Evolutionary conservation across 495 filamentous ascomycete genomes (phyloP).

Genomic region (Talaromyces borbonicus): DNA sequence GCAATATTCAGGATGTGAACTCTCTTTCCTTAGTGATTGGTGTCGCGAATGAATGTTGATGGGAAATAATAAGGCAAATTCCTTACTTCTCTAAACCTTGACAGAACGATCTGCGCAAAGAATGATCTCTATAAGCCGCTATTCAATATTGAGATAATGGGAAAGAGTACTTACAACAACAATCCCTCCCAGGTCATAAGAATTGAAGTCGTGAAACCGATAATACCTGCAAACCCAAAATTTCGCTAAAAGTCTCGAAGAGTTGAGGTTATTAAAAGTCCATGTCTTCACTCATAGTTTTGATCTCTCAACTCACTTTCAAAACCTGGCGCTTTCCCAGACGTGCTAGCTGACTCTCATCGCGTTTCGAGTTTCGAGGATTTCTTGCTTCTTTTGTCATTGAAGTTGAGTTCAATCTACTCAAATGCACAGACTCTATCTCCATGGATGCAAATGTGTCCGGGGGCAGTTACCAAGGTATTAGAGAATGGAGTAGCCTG

Average conservation of each 20-base stretch:
- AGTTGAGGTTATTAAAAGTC: neutral
- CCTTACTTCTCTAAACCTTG: slow-evolving; percentile 27
- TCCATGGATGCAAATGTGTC: neutral
- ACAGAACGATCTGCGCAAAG: slow-evolving; percentile 19
- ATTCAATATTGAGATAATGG: neutral
- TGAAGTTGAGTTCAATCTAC: neutral
- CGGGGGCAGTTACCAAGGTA: neutral
- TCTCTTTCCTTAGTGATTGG: neutral
- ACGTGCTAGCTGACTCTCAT: slow-evolving; percentile 32
- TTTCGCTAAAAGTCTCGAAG: slow-evolving; percentile 24
- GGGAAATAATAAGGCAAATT: neutral
- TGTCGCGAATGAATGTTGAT: neutral
- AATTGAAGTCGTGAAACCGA: slow-evolving; percentile 42
- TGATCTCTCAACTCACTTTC: slow-evolving; percentile 21
- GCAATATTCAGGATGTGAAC: neutral
- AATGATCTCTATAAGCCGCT: neutral
- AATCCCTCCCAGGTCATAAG: slow-evolving; percentile 42
- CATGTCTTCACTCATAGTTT: neutral
- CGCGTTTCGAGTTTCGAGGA: slow-evolving; percentile 16
- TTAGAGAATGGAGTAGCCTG: too few relatives aligned
- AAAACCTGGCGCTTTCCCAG: slow-evolving; percentile 44
- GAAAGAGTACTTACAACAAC: slow-evolving; percentile 18
- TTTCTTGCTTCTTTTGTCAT: slow-evolving; percentile 9
- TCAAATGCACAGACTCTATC: neutral
- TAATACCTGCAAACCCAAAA: slow-evolving; percentile 38